A percentile compares a stretch with the other conserved stretches of the same genome.
Conservation (phyloP, 108 stramenopile species). For the Nitzschia palea region DNA sequence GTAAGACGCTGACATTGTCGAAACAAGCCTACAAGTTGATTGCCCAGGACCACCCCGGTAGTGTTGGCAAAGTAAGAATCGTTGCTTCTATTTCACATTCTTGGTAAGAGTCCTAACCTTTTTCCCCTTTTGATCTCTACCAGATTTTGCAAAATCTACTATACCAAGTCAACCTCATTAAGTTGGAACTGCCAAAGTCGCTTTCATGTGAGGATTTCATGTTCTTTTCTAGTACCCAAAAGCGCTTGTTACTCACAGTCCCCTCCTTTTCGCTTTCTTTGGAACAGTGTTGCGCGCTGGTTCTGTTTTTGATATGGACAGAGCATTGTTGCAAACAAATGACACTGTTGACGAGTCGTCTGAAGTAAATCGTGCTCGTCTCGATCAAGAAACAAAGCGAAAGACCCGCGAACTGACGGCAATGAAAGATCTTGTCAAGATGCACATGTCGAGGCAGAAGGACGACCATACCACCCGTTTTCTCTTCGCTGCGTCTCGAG, state of each 20-base stretch:
- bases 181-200: conserved; percentile 6
- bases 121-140: too few relatives aligned
- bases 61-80: conserved; percentile 21
- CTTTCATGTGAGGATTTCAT: too few relatives aligned
- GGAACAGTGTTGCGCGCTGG: conserved; percentile 34
- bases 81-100: too few relatives aligned
- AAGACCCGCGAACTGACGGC: conserved; percentile 18
- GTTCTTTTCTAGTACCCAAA: too few relatives aligned
- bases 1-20: conserved; percentile 51
- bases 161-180: conserved; percentile 13
- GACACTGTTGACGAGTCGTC: not conserved
- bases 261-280: too few relatives aligned
- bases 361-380: conserved; percentile 6
- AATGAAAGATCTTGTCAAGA: conserved; percentile 52
- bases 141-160: conserved; percentile 52
- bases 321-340: too few relatives aligned
- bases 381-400: not conserved
- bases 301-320: conserved; percentile 24
- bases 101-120: too few relatives aligned
- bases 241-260: too few relatives aligned
- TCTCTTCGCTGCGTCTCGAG: conserved; percentile 64
- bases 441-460: conserved; percentile 51
- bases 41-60: conserved; percentile 51
- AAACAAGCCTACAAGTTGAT: conserved; percentile 39
- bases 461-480: conserved; percentile 69